Base-by-base conservation (phyloP, 345 rosid genomes). In the Anacardium occidentale region DNA sequence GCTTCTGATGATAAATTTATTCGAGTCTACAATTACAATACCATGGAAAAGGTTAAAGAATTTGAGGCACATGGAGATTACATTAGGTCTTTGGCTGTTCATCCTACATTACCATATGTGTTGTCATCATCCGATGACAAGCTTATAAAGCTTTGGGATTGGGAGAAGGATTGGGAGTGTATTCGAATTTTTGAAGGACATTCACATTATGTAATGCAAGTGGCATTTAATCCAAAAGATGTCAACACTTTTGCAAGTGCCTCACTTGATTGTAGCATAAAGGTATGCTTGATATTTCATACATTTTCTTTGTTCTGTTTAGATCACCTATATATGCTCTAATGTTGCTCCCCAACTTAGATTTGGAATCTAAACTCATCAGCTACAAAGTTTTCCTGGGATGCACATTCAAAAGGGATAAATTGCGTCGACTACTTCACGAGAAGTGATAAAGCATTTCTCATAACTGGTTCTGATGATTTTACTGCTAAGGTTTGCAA, bases 151-250 rank as follows among this genome's bases (percentile, higher is more conserved):
- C 90, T 90, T 68, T 91, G 97, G 97, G 93, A 91, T 60, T 90
- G 96, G 97, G 96, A 87, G 75, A 91, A 90, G 70, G 93, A 85
- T 48, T 91, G 95, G 95, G 70, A 75, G 32, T 91, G 97, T 66
- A 77, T 83, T 59, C 89, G 81, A 75, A 85, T 90, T 52, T 92
- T 92, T 58, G 93, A 87, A 75, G 97, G 97, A 1, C 97, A 92
- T 71, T 85, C 88, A n/a, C 96, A 92, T 81, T 92, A 92, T 81
- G 98, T 96, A 69, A 96, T 96, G 99, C 98, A 96, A 84, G 96
- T 89, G 42, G 88, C 97, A 21, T 90, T 96, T 75, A 91, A 90
- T 78, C 98, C 98, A 37, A 90, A 89, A 79, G 97, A 93, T 73
- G 88, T 91, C 62, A 88, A 93, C 77, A 93, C 97, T 63, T 96